These are phyloP conservation scores for Cylindrotheca closterium DNA, from an alignment of 108 stramenopile species.

Conservation along the genomic window DNA sequence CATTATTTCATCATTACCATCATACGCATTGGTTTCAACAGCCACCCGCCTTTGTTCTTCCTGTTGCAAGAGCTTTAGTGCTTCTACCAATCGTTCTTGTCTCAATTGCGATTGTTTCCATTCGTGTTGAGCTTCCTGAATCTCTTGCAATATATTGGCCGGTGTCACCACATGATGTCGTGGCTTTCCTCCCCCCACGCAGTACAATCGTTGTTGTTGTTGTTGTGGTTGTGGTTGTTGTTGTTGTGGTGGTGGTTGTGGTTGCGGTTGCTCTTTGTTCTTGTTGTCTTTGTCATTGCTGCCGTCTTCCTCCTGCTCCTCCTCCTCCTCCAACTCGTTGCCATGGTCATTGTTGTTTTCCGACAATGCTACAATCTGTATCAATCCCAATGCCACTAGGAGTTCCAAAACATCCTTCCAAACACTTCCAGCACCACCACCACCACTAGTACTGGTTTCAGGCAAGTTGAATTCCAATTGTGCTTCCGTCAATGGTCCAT, in stretches of 20 bases:
- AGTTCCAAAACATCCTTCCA: slow-evolving; percentile 24
- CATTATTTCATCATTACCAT: neutral
- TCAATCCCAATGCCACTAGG: slow-evolving; percentile 17
- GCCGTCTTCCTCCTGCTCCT: neutral
- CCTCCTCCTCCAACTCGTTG: neutral
- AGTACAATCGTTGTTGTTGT: slow-evolving; percentile 5
- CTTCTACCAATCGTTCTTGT: slow-evolving; percentile 27
- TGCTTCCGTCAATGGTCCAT: slow-evolving; percentile 33
- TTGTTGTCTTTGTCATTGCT: neutral
- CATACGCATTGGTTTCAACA: neutral
- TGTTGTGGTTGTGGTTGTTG: slow-evolving; percentile 3
- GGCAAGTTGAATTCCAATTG: slow-evolving; percentile 48
- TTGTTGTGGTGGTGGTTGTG: neutral
- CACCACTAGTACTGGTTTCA: slow-evolving; percentile 12
- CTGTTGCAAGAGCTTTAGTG: slow-evolving; percentile 8
- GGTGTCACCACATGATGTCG: slow-evolving; percentile 23
- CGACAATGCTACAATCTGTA: slow-evolving; percentile 10
- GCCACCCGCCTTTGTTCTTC: neutral
- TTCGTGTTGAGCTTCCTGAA: slow-evolving; percentile 20
- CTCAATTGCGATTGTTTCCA: slow-evolving; percentile 23
- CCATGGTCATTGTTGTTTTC: neutral
- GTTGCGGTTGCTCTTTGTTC: neutral
- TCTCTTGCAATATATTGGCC: slow-evolving; percentile 20
- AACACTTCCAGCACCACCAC: slow-evolving; percentile 2
- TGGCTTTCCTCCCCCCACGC: neutral